Evolutionary conservation across 2,329 filamentous ascomycete genomes (phyloP).

Genomic region (Thielaviopsis cerberus): DNA sequence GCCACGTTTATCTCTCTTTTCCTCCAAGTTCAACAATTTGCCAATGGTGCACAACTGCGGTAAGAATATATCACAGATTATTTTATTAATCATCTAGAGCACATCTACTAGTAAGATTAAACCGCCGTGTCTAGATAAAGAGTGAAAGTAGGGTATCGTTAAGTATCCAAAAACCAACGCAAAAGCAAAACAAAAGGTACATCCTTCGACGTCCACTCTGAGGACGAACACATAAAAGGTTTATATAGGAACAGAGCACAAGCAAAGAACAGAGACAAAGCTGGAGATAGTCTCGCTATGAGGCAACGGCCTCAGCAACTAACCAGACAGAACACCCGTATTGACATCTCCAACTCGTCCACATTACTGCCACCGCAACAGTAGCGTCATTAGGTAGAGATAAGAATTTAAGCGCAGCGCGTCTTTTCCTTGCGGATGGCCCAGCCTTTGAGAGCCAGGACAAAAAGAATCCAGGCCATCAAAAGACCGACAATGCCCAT

Average conservation of each 20-base stretch:
- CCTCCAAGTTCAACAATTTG: not conserved
- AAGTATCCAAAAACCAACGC: not conserved
- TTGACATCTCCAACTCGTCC: not conserved
- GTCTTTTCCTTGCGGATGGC: slow-evolving; percentile 34
- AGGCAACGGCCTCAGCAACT: not conserved
- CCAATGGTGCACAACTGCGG: not conserved
- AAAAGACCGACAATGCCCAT: slow-evolving; percentile 68
- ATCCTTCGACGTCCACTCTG: not conserved
- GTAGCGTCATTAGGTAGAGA: not conserved
- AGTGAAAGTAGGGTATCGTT: not conserved
- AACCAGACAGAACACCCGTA: not conserved
- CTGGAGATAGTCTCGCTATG: not conserved
- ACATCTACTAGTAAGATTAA: not conserved
- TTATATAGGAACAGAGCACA: not conserved
- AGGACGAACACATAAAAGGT: not conserved
- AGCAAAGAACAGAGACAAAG: not conserved
- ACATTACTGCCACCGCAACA: not conserved
- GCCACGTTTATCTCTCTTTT: not conserved
- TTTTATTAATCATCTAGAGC: not conserved
- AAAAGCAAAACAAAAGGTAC: not conserved
- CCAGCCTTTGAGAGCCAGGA: slow-evolving; percentile 78
- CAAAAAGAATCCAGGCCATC: slow-evolving; percentile 66
- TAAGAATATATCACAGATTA: not conserved
- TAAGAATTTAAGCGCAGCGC: not conserved
- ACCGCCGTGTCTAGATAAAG: not conserved